Conservation (phyloP, 495 filamentous ascomycete species). For the Penicillium diatomitis region DNA sequence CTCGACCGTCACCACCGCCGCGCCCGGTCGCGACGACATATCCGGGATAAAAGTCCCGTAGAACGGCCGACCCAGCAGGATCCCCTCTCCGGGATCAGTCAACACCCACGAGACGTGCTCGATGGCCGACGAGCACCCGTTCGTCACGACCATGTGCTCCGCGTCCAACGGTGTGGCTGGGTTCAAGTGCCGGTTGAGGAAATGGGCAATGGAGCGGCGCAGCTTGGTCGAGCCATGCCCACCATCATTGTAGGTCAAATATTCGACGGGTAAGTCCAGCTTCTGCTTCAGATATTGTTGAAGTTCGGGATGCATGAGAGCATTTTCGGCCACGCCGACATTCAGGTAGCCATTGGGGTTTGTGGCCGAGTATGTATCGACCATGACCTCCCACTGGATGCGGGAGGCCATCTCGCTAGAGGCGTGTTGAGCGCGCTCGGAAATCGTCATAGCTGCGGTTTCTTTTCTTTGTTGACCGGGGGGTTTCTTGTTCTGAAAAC, state of each 20-base stretch:
- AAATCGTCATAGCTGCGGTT: slow-evolving; percentile 1
- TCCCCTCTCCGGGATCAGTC: slow-evolving; percentile 38
- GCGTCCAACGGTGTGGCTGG: slow-evolving; percentile 27
- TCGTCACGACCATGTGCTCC: slow-evolving; percentile 35
- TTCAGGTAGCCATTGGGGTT: slow-evolving; percentile 31
- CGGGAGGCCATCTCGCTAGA: slow-evolving; percentile 4
- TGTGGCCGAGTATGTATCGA: slow-evolving; percentile 7
- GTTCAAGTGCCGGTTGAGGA: slow-evolving; percentile 36
- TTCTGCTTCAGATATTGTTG: slow-evolving; percentile 22
- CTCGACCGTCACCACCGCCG: slow-evolving; percentile 30
- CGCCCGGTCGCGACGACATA: slow-evolving; percentile 19
- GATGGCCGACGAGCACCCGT: slow-evolving; percentile 39
- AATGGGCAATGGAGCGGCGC: slow-evolving; percentile 32
- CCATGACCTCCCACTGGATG: slow-evolving; percentile 20
- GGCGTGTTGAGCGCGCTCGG: slow-evolving; percentile 13
- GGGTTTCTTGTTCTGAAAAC: too few relatives aligned
- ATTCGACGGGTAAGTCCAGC: slow-evolving; percentile 22
- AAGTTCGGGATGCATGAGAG: slow-evolving; percentile 29
- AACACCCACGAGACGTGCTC: slow-evolving; percentile 38
- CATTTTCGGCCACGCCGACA: slow-evolving; percentile 33
- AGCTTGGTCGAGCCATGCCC: slow-evolving; percentile 23
- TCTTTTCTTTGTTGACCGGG: too few relatives aligned
- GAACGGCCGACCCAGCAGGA: slow-evolving; percentile 41
- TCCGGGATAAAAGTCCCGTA: slow-evolving; percentile 40
- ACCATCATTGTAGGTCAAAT: slow-evolving; percentile 39